Evolutionary conservation across 2,329 filamentous ascomycete species (phyloP), one percentile per base, ranked within the genome.

Genomic region (Diaporthe ampelina): DNA sequence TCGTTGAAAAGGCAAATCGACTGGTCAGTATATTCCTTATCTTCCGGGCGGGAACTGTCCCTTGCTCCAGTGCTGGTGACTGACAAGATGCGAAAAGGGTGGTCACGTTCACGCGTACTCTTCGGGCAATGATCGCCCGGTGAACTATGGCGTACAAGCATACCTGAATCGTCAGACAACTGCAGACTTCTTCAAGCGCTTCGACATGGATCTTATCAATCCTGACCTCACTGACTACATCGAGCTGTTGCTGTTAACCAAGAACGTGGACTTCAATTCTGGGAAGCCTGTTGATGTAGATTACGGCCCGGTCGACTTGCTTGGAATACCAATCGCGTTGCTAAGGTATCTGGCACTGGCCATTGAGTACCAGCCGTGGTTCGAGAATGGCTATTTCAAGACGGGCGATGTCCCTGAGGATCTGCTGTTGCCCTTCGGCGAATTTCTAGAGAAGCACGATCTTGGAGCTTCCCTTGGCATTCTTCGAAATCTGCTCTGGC

Each of bases 21-120:
- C 63, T 73, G 52, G 69, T 70, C 17, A 57, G 50, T n/a, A 29
- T 21, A 29, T 26, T 7, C 24, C 1, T 40, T 40, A 13, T 40
- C 37, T 11, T 13, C 37, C 5, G 37, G 37, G 37, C 37, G 37
- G 10, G 11, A 13, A 11, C 37, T 13, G 13, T 40, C 3, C 35
- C 17, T 19, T 4, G 2, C 3, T 17, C 4, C 24, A 57, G 43
- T 7, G 13, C 29, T 26, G 17, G 24, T 19, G 11, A 17, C 67
- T 70, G n/a, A 70, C 35, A 26, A 24, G 17, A 37, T 43, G 15
- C 15, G 40, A 9, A 24, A 11, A 70, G 67, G 70, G 72, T 17
- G 86, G 86, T 1, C 85, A 88, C 72, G 84, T 84, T 2, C 79
- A 86, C 26, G 88, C 86, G 3, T 88, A 87, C 77, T 80, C 76